Conservation (phyloP, 768 basidiomycete species). For the Kwoniella botswanensis region DNA sequence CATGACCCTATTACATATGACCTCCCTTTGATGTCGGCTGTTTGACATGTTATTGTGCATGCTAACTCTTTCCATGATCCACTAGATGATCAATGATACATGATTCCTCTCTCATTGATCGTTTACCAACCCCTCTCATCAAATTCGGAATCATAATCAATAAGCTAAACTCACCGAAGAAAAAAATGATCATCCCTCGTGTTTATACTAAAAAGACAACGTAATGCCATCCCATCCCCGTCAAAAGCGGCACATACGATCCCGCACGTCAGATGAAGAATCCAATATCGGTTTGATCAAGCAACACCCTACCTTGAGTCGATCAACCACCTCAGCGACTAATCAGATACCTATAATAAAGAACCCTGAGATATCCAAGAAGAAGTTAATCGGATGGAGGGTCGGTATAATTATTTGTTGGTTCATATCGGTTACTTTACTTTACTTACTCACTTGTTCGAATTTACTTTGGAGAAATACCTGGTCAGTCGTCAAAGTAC, state of each 20-base stretch:
- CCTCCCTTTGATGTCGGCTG: background rate
- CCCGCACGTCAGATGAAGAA: constrained; percentile 4
- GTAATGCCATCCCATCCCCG: background rate
- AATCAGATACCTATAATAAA: background rate
- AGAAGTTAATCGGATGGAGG: constrained; percentile 11
- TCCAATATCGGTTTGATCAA: background rate
- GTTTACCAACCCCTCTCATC: background rate
- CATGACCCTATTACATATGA: background rate
- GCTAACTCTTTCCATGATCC: too few species aligned
- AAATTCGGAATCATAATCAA: background rate
- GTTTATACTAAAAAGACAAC: too few species aligned
- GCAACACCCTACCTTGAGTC: too few species aligned
- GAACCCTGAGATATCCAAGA: constrained; percentile 10
- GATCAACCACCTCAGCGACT: background rate
- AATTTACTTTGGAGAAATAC: constrained; percentile 15
- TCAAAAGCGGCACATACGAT: background rate
- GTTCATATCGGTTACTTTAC: constrained; percentile 10
- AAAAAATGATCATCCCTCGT: too few species aligned
- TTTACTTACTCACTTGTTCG: constrained; percentile 20
- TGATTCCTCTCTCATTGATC: background rate
- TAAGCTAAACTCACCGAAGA: too few species aligned
- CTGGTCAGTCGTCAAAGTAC: constrained; percentile 19
- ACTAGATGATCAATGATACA: too few species aligned
- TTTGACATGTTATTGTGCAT: background rate
- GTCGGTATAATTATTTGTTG: constrained; percentile 8